Evolutionary conservation across 257 asterid genomes (phyloP), one percentile per base, ranked within the genome.

Genomic region (Thymus mandschuricus): DNA sequence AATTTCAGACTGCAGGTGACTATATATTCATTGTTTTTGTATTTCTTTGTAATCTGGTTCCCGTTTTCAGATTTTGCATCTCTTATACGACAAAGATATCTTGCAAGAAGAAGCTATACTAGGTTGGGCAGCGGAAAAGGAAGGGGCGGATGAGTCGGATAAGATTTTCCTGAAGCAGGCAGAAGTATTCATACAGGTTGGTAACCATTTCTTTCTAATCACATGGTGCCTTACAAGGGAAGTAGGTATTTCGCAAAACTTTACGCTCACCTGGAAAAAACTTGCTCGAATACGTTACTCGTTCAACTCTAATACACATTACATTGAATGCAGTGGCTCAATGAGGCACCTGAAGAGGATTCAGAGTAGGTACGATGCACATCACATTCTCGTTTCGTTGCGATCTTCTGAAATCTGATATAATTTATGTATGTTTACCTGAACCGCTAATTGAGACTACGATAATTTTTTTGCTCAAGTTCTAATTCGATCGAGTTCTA

Each of bases 51-150:
- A 21, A 68, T 60, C 34, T 56, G 52, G 57, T 62, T 70, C 5
- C 61, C 52, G 41, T 48, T 70, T 74, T 29, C 76, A 94, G 99
- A 74, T 94, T 71, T 70, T 94, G 86, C 88, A 86, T 76, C 76
- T 75, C 60, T 82, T 94, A 43, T 94, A 94, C 15, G 86, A 91
- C 73, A 76, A 80, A 75, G 99, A 91, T 15, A 73, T 94, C 51
- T 38, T 94, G 76, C 95, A 84, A 85, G 99, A 94, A 74, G 95
- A 91, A 56, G 95, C 97, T 76, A 83, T 94, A 74, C 92, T 89
- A 51, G 79, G 82, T 5, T 94, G 99, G 98, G 98, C 92, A 55
- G 43, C 88, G 31, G 99, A 94, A 79, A 94, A 91, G 84, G 96
- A 91, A 84, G 85, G 66, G 29, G 99, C 99, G 8, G 99, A 94